Base-by-base conservation (phyloP, 1,284 basidiomycete genomes). In the Apiotrichum domesticum region DNA sequence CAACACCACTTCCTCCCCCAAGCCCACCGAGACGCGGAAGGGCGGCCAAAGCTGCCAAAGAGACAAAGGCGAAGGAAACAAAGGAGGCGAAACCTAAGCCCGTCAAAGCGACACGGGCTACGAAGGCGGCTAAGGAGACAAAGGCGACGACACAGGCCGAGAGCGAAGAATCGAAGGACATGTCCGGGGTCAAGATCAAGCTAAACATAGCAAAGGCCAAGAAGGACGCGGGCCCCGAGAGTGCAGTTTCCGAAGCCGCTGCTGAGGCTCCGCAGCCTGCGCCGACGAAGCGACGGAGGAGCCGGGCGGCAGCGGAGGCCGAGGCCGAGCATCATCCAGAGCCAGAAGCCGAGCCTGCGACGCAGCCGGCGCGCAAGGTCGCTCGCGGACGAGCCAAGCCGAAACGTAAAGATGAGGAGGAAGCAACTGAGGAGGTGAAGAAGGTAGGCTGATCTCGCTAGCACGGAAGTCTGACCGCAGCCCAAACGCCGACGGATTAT, bases 141-240 rank as follows among this genome's bases (percentile, higher is more conserved):
- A 33, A n/a, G 29, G 35, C 29, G 10, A n/a, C 29, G 11, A 50
- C 40, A 13, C 32, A 45, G 11, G 37, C n/a, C 8, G 57, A 52
- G 29, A 46, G 29, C 33, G 43, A 35, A 1, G 15, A 33, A 6
- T 15, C 40, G 9, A 39, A 39, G 37, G 9, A 8, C 9, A 39
- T 58, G n/a, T 29, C 29, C 3, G 29, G 29, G 34, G 40, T 58
- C 15, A 55, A 59, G 51, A 29, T 52, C 42, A 49, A 49, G 48
- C 48, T 42, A 4, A 37, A 11, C 15, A 34, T 41, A 5, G 41
- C 46, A 6, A 35, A 51, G 37, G 33, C 15, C 39, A 34, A 46
- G 37, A 44, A 45, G 11, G 46, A 15, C 9, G 33, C 34, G 48
- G 45, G 10, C 32, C 46, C 52, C 40, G 34, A 29, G 14, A 41